Percentiles rank a stretch among this genome's conserved stretches.
phyloP scores from a whole-genome alignment of 1,284 basidiomycete species.

The Vanrija humicola region DNA sequence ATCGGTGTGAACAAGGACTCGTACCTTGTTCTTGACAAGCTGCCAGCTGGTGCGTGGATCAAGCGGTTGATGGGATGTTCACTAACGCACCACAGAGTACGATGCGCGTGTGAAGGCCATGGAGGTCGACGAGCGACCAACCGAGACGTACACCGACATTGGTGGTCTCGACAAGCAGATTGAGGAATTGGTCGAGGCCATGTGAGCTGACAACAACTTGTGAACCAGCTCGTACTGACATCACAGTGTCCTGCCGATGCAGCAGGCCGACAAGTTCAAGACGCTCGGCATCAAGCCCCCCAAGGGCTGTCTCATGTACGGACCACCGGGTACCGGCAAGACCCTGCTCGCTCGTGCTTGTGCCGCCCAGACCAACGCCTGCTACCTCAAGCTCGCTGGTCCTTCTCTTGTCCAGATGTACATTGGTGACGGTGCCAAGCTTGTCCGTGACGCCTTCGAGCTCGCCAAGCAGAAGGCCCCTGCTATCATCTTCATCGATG shows the following conservation, averaged over 20 bases:
- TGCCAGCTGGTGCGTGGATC: constrained; percentile 52
- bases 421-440: constrained; percentile 86
- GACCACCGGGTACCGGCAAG: constrained; percentile 73
- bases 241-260: constrained; percentile 65
- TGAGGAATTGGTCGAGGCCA: constrained; percentile 73
- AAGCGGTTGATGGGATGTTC: constrained; percentile 2
- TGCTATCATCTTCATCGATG: constrained; percentile 98
- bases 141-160: constrained; percentile 74
- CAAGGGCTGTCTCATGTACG: constrained; percentile 76
- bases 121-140: constrained; percentile 83
- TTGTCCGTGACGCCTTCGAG: constrained; percentile 94
- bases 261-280: constrained; percentile 77
- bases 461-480: constrained; percentile 98
- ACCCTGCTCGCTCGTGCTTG: constrained; percentile 72
- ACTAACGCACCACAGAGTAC: constrained; percentile 56
- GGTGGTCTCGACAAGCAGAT: constrained; percentile 78
- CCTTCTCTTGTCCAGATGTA: constrained; percentile 74
- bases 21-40: constrained; percentile 91
- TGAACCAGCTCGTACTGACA: constrained; percentile 3
- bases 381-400: constrained; percentile 73
- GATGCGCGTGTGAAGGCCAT: constrained; percentile 81
- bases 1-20: constrained; percentile 99
- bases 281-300: constrained; percentile 73
- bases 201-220: constrained; percentile 47
- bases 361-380: constrained; percentile 75